Percentiles rank a stretch among this genome's conserved stretches.
phyloP scores from a whole-genome alignment of 75 land plant genomes.

The Cryptomeria japonica region DNA sequence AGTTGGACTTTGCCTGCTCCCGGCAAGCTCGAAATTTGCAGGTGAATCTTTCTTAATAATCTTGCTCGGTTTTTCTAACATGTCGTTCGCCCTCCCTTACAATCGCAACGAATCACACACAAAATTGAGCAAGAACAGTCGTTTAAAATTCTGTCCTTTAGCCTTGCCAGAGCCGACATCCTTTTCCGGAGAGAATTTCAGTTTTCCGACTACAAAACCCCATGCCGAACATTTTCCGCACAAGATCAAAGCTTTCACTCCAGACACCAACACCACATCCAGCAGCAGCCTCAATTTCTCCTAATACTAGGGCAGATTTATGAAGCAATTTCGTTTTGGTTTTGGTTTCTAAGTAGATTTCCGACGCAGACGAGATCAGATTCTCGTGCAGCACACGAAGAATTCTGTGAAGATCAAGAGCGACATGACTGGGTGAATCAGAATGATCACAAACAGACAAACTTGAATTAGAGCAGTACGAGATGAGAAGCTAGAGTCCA shows the following conservation, averaged over 20 bases:
- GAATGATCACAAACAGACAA: conserved; percentile 1
- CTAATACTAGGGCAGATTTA: not conserved
- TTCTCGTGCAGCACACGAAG: not conserved
- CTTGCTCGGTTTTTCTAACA: not conserved
- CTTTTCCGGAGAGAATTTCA: not conserved
- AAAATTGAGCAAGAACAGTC: not conserved
- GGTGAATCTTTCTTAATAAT: not conserved
- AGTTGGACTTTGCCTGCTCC: not conserved
- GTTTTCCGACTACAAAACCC: no score
- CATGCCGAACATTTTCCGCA: not conserved
- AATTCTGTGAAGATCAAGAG: not conserved
- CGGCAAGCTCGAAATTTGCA: not conserved
- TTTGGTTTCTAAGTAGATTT: not conserved
- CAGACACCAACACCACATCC: not conserved
- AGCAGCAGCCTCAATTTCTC: not conserved
- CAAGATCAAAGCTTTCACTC: not conserved
- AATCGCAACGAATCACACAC: not conserved
- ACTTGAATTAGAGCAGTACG: not conserved
- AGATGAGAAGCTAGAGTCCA: not conserved
- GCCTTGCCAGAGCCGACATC: not conserved
- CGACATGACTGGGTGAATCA: not conserved
- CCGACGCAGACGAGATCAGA: not conserved
- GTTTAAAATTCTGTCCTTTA: not conserved
- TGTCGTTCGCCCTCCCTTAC: not conserved
- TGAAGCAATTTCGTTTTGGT: not conserved